phyloP scores from a whole-genome alignment of 2,329 filamentous ascomycete species.

The Venturia oleaginea region DNA sequence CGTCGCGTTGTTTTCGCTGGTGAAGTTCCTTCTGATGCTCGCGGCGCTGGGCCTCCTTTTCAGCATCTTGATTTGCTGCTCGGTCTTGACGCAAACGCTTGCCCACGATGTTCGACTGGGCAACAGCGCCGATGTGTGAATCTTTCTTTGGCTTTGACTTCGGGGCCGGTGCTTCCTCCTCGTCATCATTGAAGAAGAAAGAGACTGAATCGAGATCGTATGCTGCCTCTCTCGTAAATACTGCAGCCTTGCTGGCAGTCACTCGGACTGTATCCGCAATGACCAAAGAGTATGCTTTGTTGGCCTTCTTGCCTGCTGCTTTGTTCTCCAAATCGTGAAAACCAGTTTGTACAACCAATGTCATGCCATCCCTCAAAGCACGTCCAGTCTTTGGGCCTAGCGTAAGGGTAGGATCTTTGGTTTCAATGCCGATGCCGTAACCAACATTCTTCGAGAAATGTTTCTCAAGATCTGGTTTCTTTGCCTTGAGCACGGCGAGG shows the following conservation, averaged over 20 bases:
- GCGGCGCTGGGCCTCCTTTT: slow-evolving; percentile 75
- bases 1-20: slow-evolving; percentile 80
- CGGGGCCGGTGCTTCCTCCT: slow-evolving; percentile 74
- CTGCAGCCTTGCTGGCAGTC: slow-evolving; percentile 63
- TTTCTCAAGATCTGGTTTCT: slow-evolving; percentile 92
- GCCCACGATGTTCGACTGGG: slow-evolving; percentile 90
- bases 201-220: slow-evolving; percentile 89
- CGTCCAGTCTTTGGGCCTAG: slow-evolving; percentile 81
- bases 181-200: slow-evolving; percentile 98
- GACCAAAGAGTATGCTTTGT: slow-evolving; percentile 78
- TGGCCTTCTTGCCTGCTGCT: slow-evolving; percentile 79
- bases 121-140: slow-evolving; percentile 72
- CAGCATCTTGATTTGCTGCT: slow-evolving; percentile 78
- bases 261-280: slow-evolving; percentile 92
- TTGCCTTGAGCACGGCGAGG: slow-evolving; percentile 66
- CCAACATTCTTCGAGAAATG: slow-evolving; percentile 91
- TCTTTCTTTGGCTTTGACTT: slow-evolving; percentile 83
- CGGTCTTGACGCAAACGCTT: slow-evolving; percentile 87
- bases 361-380: slow-evolving; percentile 91
- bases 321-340: slow-evolving; percentile 84
- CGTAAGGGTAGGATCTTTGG: slow-evolving; percentile 71
- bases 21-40: slow-evolving; percentile 90
- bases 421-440: slow-evolving; percentile 86
- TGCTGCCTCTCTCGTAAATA: slow-evolving; percentile 90
- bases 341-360: slow-evolving; percentile 79